phyloP scores from a whole-genome alignment of 2,329 filamentous ascomycete species.

The Diaporthe caulivora region DNA sequence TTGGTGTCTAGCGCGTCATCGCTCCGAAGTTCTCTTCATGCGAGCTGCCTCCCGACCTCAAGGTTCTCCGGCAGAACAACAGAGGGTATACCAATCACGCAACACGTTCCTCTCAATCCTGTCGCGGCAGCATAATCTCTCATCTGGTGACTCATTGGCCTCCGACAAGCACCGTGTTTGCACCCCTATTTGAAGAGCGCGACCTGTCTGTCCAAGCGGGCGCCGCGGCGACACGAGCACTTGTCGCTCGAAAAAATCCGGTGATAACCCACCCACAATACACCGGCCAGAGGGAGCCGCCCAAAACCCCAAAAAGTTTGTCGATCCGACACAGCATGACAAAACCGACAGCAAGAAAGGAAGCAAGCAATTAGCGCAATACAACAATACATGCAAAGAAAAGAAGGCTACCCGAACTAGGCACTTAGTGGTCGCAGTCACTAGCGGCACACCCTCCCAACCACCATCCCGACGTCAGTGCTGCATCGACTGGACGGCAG shows the following conservation, averaged over 20 bases:
- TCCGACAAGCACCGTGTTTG: background rate
- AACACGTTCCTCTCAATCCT: background rate
- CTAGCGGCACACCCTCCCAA: constrained; percentile 28
- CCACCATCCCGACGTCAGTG: constrained; percentile 33
- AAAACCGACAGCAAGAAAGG: background rate
- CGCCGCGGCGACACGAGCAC: background rate
- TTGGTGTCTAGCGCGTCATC: constrained; percentile 38
- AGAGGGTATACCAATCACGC: constrained; percentile 30
- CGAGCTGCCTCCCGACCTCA: constrained; percentile 23
- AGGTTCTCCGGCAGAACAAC: constrained; percentile 31
- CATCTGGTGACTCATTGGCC: constrained; percentile 12
- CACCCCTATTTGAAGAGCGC: constrained; percentile 12
- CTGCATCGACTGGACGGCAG: background rate
- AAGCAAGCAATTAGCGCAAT: background rate
- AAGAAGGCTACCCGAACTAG: background rate
- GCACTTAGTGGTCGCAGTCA: background rate
- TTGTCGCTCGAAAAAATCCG: constrained; percentile 22
- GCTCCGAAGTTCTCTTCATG: constrained; percentile 37
- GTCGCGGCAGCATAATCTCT: constrained; percentile 25
- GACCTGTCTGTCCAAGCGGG: background rate
- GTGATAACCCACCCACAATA: constrained; percentile 24
- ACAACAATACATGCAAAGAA: background rate
- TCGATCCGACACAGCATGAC: background rate
- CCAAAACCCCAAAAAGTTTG: background rate
- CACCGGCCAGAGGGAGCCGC: background rate